These are phyloP conservation scores for Shiraia bambusicola DNA, from an alignment of 2,329 filamentous ascomycete species.

Conservation along the genomic window DNA sequence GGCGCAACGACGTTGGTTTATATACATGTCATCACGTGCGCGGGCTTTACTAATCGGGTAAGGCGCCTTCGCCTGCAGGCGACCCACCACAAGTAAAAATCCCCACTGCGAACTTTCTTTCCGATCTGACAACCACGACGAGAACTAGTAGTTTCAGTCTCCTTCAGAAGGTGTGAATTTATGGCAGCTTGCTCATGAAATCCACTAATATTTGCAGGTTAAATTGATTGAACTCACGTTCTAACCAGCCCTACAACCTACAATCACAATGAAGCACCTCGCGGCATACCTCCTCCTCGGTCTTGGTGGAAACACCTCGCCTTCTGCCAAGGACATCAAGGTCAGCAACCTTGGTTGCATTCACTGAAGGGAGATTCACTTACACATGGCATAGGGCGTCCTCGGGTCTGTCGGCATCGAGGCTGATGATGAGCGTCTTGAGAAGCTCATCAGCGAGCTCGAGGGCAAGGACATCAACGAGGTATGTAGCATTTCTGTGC, in stretches of 20 bases:
- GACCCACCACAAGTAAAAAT: conserved; percentile 20
- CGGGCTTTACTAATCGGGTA: neutral
- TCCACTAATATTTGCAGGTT: conserved; percentile 36
- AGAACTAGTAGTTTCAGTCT: conserved; percentile 99
- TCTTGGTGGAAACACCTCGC: conserved; percentile 88
- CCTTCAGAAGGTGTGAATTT: conserved; percentile 78
- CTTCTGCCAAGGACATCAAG: conserved; percentile 77
- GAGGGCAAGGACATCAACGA: conserved; percentile 89
- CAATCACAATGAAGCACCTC: conserved; percentile 96
- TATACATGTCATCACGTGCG: conserved; percentile 7
- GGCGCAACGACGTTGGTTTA: conserved; percentile 25
- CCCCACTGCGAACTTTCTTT: conserved; percentile 28
- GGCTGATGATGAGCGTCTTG: conserved; percentile 80
- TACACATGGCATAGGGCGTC: conserved; percentile 63
- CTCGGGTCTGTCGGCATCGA: conserved; percentile 94
- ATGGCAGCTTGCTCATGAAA: neutral
- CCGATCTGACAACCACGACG: conserved; percentile 31
- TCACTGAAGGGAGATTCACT: conserved; percentile 1
- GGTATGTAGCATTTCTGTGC: conserved; percentile 56
- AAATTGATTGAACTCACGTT: conserved; percentile 99
- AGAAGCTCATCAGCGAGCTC: conserved; percentile 86
- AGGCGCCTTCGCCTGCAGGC: neutral
- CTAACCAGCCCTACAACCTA: conserved; percentile 38
- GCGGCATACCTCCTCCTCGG: conserved; percentile 97
- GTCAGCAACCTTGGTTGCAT: conserved; percentile 7